These are phyloP conservation scores for Trypanosomatidae sp. DNA, from an alignment of 208 protist genomes.

Conservation along the genomic window DNA sequence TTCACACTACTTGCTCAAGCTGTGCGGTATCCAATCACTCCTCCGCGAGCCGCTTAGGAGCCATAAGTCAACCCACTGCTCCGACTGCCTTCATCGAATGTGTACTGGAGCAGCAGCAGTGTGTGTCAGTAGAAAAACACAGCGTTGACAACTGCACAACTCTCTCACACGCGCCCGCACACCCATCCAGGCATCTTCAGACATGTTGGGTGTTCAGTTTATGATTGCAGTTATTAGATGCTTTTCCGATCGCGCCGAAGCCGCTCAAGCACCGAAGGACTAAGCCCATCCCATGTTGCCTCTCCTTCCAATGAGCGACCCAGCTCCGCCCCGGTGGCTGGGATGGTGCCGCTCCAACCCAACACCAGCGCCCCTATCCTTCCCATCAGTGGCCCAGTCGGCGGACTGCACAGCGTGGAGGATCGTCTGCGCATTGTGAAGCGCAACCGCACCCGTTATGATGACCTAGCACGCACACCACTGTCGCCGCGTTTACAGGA, in stretches of 20 bases:
- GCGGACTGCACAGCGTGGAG: slow-evolving; percentile 48
- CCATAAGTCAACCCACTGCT: background rate
- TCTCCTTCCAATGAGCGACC: slow-evolving; percentile 29
- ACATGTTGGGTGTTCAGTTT: background rate
- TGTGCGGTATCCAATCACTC: background rate
- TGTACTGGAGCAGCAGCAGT: background rate
- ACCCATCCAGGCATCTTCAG: background rate
- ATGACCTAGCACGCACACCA: background rate
- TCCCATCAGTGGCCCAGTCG: background rate
- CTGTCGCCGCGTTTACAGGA: background rate
- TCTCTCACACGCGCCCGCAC: background rate
- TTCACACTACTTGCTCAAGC: background rate
- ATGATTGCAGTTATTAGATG: slow-evolving; percentile 16
- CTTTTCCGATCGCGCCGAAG: slow-evolving; percentile 33
- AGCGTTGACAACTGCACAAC: background rate
- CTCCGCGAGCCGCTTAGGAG: background rate
- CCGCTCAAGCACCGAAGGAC: slow-evolving; percentile 1
- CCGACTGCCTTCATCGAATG: background rate
- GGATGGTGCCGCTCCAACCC: slow-evolving; percentile 7
- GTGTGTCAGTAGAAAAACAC: background rate
- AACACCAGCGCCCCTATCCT: slow-evolving; percentile 12
- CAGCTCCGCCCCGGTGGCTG: slow-evolving; percentile 33
- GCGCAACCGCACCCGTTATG: slow-evolving; percentile 41
- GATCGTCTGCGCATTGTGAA: slow-evolving; percentile 78
- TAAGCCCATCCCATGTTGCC: slow-evolving; percentile 14